Evolutionary conservation across 2,329 filamentous ascomycete genomes (phyloP).

Genomic region (Alternaria brassicicola): DNA sequence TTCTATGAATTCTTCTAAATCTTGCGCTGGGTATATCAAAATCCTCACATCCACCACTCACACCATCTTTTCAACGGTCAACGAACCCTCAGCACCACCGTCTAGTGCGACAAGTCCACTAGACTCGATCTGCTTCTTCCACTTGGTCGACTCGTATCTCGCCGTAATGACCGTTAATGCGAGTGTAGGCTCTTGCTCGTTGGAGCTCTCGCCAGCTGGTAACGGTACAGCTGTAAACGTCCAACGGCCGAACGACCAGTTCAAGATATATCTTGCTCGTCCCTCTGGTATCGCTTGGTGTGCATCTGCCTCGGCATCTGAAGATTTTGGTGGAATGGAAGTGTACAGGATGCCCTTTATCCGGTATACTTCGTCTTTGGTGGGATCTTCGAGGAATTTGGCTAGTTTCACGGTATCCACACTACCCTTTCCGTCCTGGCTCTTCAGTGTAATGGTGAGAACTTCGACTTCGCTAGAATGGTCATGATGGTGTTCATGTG

Average conservation of each 20-base stretch:
- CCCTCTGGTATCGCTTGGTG: slow-evolving; percentile 46
- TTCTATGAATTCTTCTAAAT: neutral
- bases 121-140: slow-evolving; percentile 73
- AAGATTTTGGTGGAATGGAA: slow-evolving; percentile 55
- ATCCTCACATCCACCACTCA: neutral
- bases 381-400: slow-evolving; percentile 70
- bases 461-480: slow-evolving; percentile 92
- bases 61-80: slow-evolving; percentile 30
- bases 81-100: slow-evolving; percentile 23
- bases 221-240: slow-evolving; percentile 73
- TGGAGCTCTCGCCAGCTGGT: slow-evolving; percentile 29
- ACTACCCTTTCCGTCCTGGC: slow-evolving; percentile 59
- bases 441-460: slow-evolving; percentile 73
- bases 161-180: slow-evolving; percentile 79
- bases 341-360: slow-evolving; percentile 76
- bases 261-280: slow-evolving; percentile 77
- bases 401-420: slow-evolving; percentile 63
- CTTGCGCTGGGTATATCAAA: neutral
- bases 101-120: slow-evolving; percentile 53
- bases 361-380: slow-evolving; percentile 93
- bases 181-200: slow-evolving; percentile 61
- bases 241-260: slow-evolving; percentile 98
- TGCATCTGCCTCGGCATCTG: slow-evolving; percentile 44
- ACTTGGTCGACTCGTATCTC: slow-evolving; percentile 74
- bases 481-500: slow-evolving; percentile 56